These are phyloP conservation scores for Ophiosphaerella herpotricha DNA, from an alignment of 2,329 filamentous ascomycete genomes.

Conservation along the genomic window DNA sequence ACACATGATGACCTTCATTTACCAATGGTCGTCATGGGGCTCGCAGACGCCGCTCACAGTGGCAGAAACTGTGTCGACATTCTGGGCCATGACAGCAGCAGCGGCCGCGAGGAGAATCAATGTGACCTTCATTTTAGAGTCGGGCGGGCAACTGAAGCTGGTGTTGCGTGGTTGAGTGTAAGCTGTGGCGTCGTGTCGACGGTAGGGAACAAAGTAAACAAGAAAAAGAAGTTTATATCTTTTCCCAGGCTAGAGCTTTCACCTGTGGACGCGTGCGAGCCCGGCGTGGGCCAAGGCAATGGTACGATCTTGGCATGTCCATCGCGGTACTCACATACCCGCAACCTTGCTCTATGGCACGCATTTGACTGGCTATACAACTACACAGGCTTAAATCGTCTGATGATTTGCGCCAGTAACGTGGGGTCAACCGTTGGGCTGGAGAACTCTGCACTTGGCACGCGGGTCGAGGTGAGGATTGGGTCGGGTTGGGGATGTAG, in stretches of 20 bases:
- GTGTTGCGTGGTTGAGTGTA: constrained; percentile 1
- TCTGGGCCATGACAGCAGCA: constrained; percentile 21
- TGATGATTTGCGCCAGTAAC: constrained; percentile 5
- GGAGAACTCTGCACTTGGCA: constrained; percentile 5
- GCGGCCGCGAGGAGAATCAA: constrained; percentile 16
- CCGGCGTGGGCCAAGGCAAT: constrained; percentile 28
- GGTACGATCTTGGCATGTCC: constrained; percentile 28
- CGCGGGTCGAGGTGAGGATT: neutral
- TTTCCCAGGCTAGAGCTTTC: neutral
- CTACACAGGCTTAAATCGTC: neutral
- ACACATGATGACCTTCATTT: neutral
- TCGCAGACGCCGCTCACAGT: constrained; percentile 23
- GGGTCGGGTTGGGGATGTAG: neutral
- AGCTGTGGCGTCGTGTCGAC: constrained; percentile 3
- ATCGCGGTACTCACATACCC: constrained; percentile 31
- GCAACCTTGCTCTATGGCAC: constrained; percentile 9
- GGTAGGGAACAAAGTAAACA: constrained; percentile 4
- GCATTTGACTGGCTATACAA: constrained; percentile 9
- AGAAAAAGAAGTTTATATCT: constrained; percentile 14
- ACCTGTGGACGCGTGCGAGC: constrained; percentile 6
- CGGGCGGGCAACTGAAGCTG: constrained; percentile 1
- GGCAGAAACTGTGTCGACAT: constrained; percentile 16
- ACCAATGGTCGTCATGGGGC: constrained; percentile 34
- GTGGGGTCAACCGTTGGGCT: constrained; percentile 8
- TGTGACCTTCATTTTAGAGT: constrained; percentile 24